Conservation (phyloP, 257 asterid species). For the Nyctanthes arbortristis region DNA sequence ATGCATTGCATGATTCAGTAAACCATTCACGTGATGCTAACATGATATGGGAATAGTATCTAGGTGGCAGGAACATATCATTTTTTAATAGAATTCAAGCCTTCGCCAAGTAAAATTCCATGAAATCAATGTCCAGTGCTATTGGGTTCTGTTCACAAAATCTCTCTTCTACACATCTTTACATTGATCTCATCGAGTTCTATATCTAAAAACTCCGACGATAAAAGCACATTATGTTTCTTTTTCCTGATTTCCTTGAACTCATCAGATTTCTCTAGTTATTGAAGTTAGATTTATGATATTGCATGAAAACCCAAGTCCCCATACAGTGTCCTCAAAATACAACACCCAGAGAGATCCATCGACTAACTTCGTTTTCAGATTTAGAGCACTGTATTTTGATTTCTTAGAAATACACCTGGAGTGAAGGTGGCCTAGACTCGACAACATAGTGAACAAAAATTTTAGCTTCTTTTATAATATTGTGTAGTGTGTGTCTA, state of each 20-base stretch:
- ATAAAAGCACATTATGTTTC: neutral
- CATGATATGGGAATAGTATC: no score
- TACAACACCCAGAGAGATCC: neutral
- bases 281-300: neutral
- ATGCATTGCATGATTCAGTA: neutral
- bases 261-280: neutral
- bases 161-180: neutral
- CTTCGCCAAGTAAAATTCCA: neutral
- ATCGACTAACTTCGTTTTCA: neutral
- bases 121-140: neutral
- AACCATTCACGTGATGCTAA: neutral
- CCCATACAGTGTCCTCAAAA: neutral
- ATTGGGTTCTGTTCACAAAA: neutral
- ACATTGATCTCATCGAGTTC: neutral
- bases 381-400: neutral
- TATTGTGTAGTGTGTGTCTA: no score
- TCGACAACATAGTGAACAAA: neutral
- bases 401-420: neutral
- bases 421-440: no score
- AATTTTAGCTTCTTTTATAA: neutral
- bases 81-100: neutral
- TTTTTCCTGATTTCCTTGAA: neutral
- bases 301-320: neutral
- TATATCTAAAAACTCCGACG: neutral
- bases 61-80: neutral